phyloP scores from a whole-genome alignment of 2,329 filamentous ascomycete species.

The Keithomyces neogunnii region DNA sequence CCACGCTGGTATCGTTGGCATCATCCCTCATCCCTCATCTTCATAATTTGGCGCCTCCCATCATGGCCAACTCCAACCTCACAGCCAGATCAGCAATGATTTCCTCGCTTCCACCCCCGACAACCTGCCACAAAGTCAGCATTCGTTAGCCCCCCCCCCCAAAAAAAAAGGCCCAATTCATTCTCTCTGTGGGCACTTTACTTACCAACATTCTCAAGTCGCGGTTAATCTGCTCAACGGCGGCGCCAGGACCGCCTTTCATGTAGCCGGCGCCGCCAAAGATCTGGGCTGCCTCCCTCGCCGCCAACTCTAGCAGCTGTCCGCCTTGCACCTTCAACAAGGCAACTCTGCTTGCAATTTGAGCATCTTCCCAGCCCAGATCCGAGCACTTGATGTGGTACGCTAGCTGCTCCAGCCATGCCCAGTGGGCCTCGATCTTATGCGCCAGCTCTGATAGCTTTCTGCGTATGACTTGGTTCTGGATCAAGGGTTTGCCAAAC shows the following conservation, averaged over 20 bases:
- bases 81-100: conserved; percentile 43
- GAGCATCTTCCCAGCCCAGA: conserved; percentile 20
- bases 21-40: not conserved
- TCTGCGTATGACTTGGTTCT: conserved; percentile 49
- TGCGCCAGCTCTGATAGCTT: conserved; percentile 53
- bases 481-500: conserved; percentile 49
- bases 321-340: conserved; percentile 40
- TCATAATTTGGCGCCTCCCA: conserved; percentile 13
- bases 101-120: conserved; percentile 47
- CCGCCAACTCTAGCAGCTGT: conserved; percentile 38
- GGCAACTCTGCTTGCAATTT: conserved; percentile 21
- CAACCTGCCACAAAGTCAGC: conserved; percentile 27
- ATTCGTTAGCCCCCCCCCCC: not conserved
- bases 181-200: not conserved
- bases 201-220: conserved; percentile 31
- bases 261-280: conserved; percentile 45
- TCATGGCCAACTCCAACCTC: conserved; percentile 31
- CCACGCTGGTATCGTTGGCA: too few species aligned
- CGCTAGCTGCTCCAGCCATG: conserved; percentile 53
- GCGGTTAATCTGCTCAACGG: conserved; percentile 44
- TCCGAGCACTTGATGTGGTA: conserved; percentile 35
- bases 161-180: not conserved
- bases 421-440: conserved; percentile 52
- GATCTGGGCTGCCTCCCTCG: conserved; percentile 44
- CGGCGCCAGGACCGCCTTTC: conserved; percentile 35